Conservation (phyloP, 495 filamentous ascomycete species). For the Rostrohypoxylon terebratum region DNA sequence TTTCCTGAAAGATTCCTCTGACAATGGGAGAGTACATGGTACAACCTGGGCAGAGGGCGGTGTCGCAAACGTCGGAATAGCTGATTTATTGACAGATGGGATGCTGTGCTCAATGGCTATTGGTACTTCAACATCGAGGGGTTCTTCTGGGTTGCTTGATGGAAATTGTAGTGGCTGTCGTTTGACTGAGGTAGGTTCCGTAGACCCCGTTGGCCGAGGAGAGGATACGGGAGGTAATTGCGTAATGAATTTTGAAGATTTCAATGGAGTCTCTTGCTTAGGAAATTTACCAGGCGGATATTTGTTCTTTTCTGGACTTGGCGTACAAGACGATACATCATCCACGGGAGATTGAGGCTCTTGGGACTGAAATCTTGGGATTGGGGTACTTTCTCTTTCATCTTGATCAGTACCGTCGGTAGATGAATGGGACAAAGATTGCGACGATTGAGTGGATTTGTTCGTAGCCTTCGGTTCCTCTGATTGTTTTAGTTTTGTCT, state of each 20-base stretch:
- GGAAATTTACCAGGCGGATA: slow-evolving; percentile 5
- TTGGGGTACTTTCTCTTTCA: slow-evolving; percentile 3
- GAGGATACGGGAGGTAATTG: slow-evolving; percentile 40
- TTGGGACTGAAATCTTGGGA: neutral
- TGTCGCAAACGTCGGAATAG: slow-evolving; percentile 40
- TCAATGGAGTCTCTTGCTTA: slow-evolving; percentile 52
- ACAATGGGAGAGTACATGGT: slow-evolving; percentile 50
- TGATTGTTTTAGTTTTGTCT: slow-evolving; percentile 40
- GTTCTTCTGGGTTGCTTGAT: slow-evolving; percentile 53
- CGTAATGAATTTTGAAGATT: slow-evolving; percentile 39
- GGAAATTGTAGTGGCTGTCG: slow-evolving; percentile 33
- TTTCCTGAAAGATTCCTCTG: slow-evolving; percentile 11
- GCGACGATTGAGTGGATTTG: neutral
- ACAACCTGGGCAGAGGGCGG: slow-evolving; percentile 59
- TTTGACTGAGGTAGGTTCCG: slow-evolving; percentile 1
- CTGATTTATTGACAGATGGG: slow-evolving; percentile 37
- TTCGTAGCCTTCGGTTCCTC: neutral
- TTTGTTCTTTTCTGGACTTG: slow-evolving; percentile 18
- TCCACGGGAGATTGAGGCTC: neutral
- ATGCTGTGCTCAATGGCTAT: slow-evolving; percentile 56
- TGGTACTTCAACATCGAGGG: slow-evolving; percentile 67
- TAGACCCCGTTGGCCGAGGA: slow-evolving; percentile 30
- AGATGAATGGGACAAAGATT: neutral
- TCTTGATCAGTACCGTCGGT: slow-evolving; percentile 9
- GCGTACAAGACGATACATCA: slow-evolving; percentile 10